These are phyloP conservation scores for Tagetes patula DNA, from an alignment of 129 eudicot species.

Conservation along the genomic window DNA sequence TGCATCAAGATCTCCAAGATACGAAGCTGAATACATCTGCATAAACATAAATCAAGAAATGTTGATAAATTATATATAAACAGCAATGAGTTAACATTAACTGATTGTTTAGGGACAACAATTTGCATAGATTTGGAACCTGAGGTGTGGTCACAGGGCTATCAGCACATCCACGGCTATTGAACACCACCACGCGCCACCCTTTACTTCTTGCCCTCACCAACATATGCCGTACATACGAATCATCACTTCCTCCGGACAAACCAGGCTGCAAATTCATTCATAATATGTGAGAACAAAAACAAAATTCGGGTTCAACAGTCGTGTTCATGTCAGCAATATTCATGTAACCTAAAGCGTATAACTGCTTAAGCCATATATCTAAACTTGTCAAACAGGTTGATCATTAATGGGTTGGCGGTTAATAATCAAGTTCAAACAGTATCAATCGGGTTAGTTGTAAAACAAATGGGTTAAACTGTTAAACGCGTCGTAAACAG, in stretches of 20 bases:
- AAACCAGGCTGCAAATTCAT: constrained; percentile 68
- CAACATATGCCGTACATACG: constrained; percentile 74
- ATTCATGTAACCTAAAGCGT: too few relatives aligned
- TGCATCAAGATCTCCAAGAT: constrained; percentile 65
- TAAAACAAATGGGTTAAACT: too few relatives aligned
- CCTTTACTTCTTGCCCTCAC: constrained; percentile 60
- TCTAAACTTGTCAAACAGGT: too few relatives aligned
- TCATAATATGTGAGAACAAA: too few relatives aligned
- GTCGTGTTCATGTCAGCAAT: too few relatives aligned
- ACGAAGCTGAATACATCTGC: constrained; percentile 85
- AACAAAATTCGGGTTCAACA: too few relatives aligned
- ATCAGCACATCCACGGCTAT: constrained; percentile 82
- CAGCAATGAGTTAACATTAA: constrained; percentile 1
- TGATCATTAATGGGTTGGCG: too few relatives aligned
- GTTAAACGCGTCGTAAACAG: too few relatives aligned
- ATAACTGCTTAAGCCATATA: too few relatives aligned
- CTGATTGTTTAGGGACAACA: not conserved
- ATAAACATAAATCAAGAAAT: constrained; percentile 13
- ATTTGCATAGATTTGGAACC: constrained; percentile 36
- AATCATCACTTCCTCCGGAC: constrained; percentile 72
- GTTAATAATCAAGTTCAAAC: too few relatives aligned
- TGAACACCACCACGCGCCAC: constrained; percentile 85
- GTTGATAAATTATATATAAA: not conserved
- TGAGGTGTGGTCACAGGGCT: constrained; percentile 86
- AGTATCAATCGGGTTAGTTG: too few relatives aligned